Conservation (phyloP, 2,329 filamentous ascomycete species). For the Raffaelea arxii region DNA sequence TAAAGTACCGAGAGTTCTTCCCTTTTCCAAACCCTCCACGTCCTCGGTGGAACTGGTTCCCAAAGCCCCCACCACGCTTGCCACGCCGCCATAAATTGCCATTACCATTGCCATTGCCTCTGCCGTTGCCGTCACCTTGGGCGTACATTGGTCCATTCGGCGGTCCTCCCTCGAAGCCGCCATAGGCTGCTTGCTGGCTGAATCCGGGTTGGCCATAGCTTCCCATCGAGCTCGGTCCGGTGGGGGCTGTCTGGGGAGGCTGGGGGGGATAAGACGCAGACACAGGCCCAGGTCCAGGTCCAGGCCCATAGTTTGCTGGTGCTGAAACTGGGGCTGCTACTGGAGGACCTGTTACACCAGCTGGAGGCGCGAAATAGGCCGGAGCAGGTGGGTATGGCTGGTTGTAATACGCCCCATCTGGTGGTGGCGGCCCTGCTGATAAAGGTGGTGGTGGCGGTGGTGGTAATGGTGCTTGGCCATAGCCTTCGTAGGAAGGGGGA, state of each 20-base stretch:
- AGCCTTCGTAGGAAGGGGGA: slow-evolving; percentile 11
- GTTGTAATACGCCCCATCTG: slow-evolving; percentile 7
- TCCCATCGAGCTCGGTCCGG: background rate
- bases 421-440: background rate
- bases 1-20: background rate
- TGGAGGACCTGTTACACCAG: slow-evolving; percentile 14
- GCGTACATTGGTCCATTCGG: background rate
- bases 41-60: slow-evolving; percentile 3
- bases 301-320: too few relatives aligned
- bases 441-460: slow-evolving; percentile 1
- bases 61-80: slow-evolving; percentile 2
- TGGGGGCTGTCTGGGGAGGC: background rate
- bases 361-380: slow-evolving; percentile 11
- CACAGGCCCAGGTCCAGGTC: too few relatives aligned
- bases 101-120: background rate
- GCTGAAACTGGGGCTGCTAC: slow-evolving; percentile 9
- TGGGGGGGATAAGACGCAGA: slow-evolving; percentile 2
- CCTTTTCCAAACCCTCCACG: background rate
- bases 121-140: background rate
- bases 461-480: slow-evolving; percentile 5
- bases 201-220: slow-evolving; percentile 3
- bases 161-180: background rate
- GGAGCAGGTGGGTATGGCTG: slow-evolving; percentile 9
- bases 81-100: slow-evolving; percentile 1
- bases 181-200: background rate